Conservation (phyloP, 331 rosid genomes). For the Malus hybrid region DNA sequence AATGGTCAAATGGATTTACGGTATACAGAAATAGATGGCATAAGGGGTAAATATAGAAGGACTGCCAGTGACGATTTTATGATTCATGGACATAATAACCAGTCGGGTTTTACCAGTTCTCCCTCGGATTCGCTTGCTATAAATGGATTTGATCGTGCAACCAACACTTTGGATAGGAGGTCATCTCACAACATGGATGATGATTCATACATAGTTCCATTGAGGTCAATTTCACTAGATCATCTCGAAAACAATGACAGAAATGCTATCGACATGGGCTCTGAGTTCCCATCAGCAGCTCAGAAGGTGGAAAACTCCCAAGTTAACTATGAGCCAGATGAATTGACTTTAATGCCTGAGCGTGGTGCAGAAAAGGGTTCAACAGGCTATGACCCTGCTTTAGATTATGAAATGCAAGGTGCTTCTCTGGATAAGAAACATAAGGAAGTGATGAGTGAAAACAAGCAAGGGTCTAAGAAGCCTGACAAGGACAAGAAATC, state of each 20-base stretch:
- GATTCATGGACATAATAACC: conserved; percentile 39
- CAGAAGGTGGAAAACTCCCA: conserved; percentile 39
- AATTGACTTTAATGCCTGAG: conserved; percentile 70
- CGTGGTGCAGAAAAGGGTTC: conserved; percentile 62
- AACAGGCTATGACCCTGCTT: conserved; percentile 71
- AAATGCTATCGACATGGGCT: conserved; percentile 75
- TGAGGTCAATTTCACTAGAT: conserved; percentile 48
- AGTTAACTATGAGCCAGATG: conserved; percentile 70
- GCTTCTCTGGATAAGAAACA: conserved; percentile 34
- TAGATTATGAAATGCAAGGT: conserved; percentile 75
- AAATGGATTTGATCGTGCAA: conserved; percentile 42
- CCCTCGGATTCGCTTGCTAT: conserved; percentile 42
- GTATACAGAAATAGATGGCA: conserved; percentile 57
- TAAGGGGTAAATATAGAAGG: conserved; percentile 49
- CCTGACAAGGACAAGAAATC: conserved; percentile 56
- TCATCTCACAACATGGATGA: conserved; percentile 50
- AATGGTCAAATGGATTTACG: conserved; percentile 37
- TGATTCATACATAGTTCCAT: conserved; percentile 70
- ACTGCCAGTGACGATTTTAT: conserved; percentile 58
- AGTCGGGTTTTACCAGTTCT: conserved; percentile 27
- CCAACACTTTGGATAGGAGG: conserved; percentile 43
- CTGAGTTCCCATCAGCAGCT: conserved; percentile 52
- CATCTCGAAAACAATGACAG: conserved; percentile 46
- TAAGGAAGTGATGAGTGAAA: conserved; percentile 35
- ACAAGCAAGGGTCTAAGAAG: conserved; percentile 51